Conservation (phyloP, 257 asterid species). For the Lithospermum erythrorhizon region DNA sequence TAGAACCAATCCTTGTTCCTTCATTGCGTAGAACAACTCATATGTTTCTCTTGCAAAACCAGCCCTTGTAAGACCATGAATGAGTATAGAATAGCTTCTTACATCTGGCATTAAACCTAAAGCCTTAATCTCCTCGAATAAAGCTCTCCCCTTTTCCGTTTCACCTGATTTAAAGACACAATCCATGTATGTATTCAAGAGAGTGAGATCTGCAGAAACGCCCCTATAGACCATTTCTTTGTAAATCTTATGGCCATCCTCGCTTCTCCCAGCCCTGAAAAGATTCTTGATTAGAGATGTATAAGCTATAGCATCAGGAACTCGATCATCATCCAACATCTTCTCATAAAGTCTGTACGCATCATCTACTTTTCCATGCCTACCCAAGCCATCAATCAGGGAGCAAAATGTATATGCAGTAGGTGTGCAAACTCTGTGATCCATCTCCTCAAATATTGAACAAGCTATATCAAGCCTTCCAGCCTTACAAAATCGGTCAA, state of each 20-base stretch:
- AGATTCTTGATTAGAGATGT: constrained; percentile 82
- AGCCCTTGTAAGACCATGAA: constrained; percentile 76
- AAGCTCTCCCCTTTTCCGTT: constrained; percentile 60
- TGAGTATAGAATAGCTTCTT: constrained; percentile 82
- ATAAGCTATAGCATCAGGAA: constrained; percentile 62
- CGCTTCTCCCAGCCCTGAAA: constrained; percentile 69
- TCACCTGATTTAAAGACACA: constrained; percentile 82
- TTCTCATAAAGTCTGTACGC: constrained; percentile 76
- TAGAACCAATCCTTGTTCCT: constrained; percentile 70
- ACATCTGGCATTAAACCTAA: constrained; percentile 62
- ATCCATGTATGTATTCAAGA: constrained; percentile 86
- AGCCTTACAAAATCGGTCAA: constrained; percentile 87
- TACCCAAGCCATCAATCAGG: constrained; percentile 81
- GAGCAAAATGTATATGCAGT: constrained; percentile 72
- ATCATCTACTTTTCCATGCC: constrained; percentile 77
- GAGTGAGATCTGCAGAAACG: constrained; percentile 55
- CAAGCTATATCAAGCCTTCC: constrained; percentile 74
- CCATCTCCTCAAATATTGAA: constrained; percentile 57
- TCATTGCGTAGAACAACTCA: constrained; percentile 75
- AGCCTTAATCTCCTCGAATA: constrained; percentile 65
- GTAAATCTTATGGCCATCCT: constrained; percentile 84
- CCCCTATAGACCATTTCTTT: constrained; percentile 67
- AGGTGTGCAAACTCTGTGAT: constrained; percentile 55
- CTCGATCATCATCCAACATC: constrained; percentile 57
- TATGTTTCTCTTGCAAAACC: constrained; percentile 86